Base-by-base conservation (phyloP, 345 rosid species). In the Eucalyptus tenuipes region DNA sequence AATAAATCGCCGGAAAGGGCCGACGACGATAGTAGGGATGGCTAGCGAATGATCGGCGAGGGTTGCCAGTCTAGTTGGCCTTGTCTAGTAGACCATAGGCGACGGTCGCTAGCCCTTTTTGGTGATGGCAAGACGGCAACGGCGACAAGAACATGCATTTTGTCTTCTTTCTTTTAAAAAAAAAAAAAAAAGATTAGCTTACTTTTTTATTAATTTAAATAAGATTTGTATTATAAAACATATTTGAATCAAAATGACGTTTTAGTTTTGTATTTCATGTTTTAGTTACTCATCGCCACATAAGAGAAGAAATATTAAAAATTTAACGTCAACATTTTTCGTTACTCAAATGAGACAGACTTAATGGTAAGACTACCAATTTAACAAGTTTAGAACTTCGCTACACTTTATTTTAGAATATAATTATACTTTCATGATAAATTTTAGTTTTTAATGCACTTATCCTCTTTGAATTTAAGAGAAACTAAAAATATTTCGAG, bases 61-160 rank as follows among this genome's bases (percentile, higher is more conserved):
- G 25, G 5, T 52, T 52, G 24, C 29, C 12, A 2, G 5, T 29
- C 61, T 1, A 55, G 1, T 24, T 55, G 1, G 3, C 61, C 61
- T 55, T 24, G 13, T 55, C 61, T 55, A 24, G 61, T 55, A 55
- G 3, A 55, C 27, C 61, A 24, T 24, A 24, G 29, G 29, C 0
- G 29, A 55, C 0, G 29, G 61, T 55, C 1, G 6, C 61, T 0
- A 9, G 13, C 1, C 29, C 29, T 24, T 9, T 55, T 55, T 16
- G 61, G 13, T 55, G 61, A 55, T 55, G 61, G 29, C 13, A 55
- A 0, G 13, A 11, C 1, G 59, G 5, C 5, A 0, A 4, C 3
- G 1, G 2, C 0, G 27, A 0, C 52, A 49, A 49, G 59, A 20
- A 7, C 59, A 53, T 53, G 10, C 27, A 53, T 53, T 53, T 55